phyloP scores from a whole-genome alignment of 139 green algal species.

The Coelastrella sp. region DNA sequence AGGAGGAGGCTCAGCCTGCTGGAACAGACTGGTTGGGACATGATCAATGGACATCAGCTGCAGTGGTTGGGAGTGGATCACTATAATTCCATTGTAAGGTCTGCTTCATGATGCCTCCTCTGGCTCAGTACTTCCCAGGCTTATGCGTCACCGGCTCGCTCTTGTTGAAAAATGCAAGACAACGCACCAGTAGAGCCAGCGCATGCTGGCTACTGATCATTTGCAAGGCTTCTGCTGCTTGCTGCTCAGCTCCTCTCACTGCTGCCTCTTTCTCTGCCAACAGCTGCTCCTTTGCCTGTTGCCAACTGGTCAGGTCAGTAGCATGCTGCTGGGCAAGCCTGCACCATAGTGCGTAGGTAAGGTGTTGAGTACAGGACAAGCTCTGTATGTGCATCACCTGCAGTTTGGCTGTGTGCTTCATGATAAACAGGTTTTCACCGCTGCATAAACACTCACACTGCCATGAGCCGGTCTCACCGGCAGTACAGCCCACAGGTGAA shows the following conservation, averaged over 20 bases:
- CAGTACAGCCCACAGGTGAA: background rate
- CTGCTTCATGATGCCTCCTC: too few species aligned
- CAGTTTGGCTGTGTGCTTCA: too few species aligned
- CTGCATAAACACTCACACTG: background rate
- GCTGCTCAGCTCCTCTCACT: background rate
- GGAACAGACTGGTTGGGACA: too few species aligned
- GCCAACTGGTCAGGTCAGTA: background rate
- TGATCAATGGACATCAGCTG: too few species aligned
- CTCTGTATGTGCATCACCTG: too few species aligned
- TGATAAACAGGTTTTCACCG: too few species aligned
- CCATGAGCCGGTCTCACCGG: background rate
- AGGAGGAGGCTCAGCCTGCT: too few species aligned
- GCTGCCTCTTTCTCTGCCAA: slow-evolving; percentile 30
- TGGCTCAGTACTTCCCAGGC: too few species aligned
- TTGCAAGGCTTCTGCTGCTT: slow-evolving; percentile 11
- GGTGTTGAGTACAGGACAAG: background rate
- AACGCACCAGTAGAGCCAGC: background rate
- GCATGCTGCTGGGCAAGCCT: slow-evolving; percentile 27
- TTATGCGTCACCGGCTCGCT: background rate
- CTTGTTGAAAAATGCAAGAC: too few species aligned
- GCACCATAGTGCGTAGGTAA: background rate
- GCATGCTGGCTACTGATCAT: background rate
- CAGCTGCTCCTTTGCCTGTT: background rate
- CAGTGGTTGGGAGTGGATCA: too few species aligned
- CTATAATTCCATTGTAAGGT: too few species aligned